Conservation (phyloP, 139 green algal species). For the Ulvella scutata region DNA sequence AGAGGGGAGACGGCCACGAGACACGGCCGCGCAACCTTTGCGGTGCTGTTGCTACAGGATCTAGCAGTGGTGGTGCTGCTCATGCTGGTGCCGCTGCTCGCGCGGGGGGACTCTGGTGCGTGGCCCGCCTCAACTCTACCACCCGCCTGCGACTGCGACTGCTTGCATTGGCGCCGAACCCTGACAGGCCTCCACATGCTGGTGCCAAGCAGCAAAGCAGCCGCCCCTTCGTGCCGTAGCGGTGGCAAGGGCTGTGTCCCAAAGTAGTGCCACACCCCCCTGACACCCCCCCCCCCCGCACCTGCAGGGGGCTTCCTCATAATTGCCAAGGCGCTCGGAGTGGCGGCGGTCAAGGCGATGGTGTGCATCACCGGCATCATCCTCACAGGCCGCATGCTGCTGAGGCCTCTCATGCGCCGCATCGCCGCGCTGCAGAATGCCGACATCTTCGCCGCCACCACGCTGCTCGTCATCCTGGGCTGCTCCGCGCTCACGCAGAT, state of each 20-base stretch:
- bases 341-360: constrained; percentile 84
- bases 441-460: constrained; percentile 85
- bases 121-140: not conserved
- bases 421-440: constrained; percentile 53
- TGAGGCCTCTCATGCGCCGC: constrained; percentile 38
- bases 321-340: constrained; percentile 71
- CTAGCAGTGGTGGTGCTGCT: constrained; percentile 97
- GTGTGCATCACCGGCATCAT: constrained; percentile 70
- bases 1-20: constrained; percentile 74
- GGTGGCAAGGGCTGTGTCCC: too few species aligned
- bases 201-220: too few species aligned
- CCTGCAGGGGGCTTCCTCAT: constrained; percentile 31
- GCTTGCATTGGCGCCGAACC: not conserved
- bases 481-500: constrained; percentile 63
- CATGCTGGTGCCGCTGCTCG: constrained; percentile 96
- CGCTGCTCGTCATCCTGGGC: constrained; percentile 58
- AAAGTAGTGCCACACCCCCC: not conserved
- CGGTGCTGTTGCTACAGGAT: constrained; percentile 91
- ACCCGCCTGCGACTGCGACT: not conserved
- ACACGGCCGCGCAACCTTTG: constrained; percentile 91
- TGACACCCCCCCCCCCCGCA: not conserved
- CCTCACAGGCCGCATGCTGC: constrained; percentile 32
- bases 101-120: constrained; percentile 13
- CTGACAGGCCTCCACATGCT: not conserved
- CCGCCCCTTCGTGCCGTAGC: too few species aligned